phyloP scores from a whole-genome alignment of 2,329 filamentous ascomycete genomes.

The Torrubiellomyces zombiae region DNA sequence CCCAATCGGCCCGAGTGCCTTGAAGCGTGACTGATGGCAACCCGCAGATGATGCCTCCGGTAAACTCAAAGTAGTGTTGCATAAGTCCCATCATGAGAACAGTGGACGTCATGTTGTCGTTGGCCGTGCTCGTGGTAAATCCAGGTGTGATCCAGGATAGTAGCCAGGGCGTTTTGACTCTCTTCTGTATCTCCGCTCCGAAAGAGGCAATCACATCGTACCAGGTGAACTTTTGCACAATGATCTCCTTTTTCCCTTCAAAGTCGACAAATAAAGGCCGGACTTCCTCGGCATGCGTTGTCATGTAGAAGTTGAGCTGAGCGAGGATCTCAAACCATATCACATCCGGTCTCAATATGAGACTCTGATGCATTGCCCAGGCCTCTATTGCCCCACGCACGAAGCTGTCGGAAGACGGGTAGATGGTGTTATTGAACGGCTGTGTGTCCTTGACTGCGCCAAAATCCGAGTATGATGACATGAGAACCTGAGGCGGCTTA shows the following conservation, averaged over 20 bases:
- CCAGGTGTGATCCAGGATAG: constrained; percentile 23
- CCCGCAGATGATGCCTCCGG: constrained; percentile 21
- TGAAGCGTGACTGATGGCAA: constrained; percentile 25
- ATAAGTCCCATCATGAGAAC: constrained; percentile 28
- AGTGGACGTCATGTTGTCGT: constrained; percentile 22
- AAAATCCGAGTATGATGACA: constrained; percentile 13
- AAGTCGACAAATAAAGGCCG: constrained; percentile 28
- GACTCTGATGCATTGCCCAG: constrained; percentile 31
- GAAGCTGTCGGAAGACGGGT: constrained; percentile 21
- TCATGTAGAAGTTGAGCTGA: constrained; percentile 34
- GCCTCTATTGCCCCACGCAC: constrained; percentile 27
- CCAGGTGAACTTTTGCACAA: constrained; percentile 11
- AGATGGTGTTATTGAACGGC: constrained; percentile 8
- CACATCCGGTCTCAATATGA: constrained; percentile 34
- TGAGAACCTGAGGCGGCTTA: constrained; percentile 9
- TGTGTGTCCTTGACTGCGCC: constrained; percentile 4
- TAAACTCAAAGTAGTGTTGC: constrained; percentile 21
- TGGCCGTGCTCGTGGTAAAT: constrained; percentile 22
- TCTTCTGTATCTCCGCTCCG: constrained; percentile 22
- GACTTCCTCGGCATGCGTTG: constrained; percentile 27
- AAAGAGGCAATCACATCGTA: constrained; percentile 12
- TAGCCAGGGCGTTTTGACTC: constrained; percentile 23
- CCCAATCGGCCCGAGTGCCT: constrained; percentile 22
- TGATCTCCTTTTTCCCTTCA: constrained; percentile 23
- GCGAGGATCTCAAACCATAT: constrained; percentile 37